These are phyloP conservation scores for Stentor coeruleus DNA, from an alignment of 73 alveolate genomes.

Conservation along the genomic window DNA sequence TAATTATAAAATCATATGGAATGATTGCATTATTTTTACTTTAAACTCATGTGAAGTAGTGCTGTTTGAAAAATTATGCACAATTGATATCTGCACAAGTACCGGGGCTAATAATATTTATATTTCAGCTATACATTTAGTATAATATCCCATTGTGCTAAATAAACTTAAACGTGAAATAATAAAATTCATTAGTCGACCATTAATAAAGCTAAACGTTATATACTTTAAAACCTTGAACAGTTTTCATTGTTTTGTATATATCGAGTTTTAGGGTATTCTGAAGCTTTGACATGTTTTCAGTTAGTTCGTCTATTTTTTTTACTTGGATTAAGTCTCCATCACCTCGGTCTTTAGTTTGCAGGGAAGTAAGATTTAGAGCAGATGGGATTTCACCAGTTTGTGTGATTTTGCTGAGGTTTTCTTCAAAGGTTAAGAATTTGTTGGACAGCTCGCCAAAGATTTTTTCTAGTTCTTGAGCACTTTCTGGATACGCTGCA, in stretches of 20 bases:
- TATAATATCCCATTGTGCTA: too few relatives aligned
- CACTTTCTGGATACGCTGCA: neutral
- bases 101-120: too few relatives aligned
- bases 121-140: too few relatives aligned
- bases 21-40: too few relatives aligned
- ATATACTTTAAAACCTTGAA: neutral
- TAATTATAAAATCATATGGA: too few relatives aligned
- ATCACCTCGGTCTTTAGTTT: conserved; percentile 6
- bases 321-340: neutral
- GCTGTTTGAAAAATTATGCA: too few relatives aligned
- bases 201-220: too few relatives aligned
- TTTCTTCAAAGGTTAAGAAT: neutral
- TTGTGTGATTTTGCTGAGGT: neutral
- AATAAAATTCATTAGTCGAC: too few relatives aligned
- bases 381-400: neutral
- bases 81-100: too few relatives aligned
- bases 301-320: neutral
- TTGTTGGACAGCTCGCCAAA: neutral
- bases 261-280: neutral
- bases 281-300: neutral
- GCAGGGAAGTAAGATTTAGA: neutral
- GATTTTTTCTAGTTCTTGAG: neutral
- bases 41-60: too few relatives aligned
- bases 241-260: neutral
- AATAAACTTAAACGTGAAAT: too few relatives aligned